A percentile compares a stretch with the other conserved stretches of the same genome.
These are phyloP conservation scores for Phanerochaete sordida DNA, from an alignment of 768 basidiomycete species.

Conservation along the genomic window DNA sequence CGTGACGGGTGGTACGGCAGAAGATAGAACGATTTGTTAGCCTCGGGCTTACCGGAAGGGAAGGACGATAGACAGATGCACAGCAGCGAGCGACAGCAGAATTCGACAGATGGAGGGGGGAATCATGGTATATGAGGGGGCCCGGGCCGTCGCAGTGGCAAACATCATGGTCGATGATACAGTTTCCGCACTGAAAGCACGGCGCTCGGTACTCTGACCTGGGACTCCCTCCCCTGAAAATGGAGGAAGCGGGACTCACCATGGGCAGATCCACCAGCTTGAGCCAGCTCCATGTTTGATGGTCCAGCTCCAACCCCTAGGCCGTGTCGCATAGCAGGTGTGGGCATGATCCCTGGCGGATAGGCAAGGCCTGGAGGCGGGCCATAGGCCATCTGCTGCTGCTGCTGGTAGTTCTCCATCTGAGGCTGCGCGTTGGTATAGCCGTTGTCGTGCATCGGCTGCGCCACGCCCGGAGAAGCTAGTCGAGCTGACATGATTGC, in stretches of 20 bases:
- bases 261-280: conserved; percentile 42
- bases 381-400: conserved; percentile 27
- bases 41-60: conserved; percentile 26
- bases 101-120: conserved; percentile 20
- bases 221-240: conserved; percentile 70
- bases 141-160: conserved; percentile 22
- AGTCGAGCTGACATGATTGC: conserved; percentile 79
- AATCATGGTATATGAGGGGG: conserved; percentile 17
- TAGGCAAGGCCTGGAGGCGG: conserved; percentile 68
- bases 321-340: conserved; percentile 30
- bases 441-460: conserved; percentile 19
- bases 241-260: conserved; percentile 62
- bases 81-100: conserved; percentile 26
- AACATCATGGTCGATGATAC: conserved; percentile 66
- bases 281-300: conserved; percentile 25
- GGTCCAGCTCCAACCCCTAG: conserved; percentile 20
- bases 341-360: conserved; percentile 30
- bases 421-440: conserved; percentile 11
- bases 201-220: conserved; percentile 84
- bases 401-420: conserved; percentile 14
- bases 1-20: conserved; percentile 21
- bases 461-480: conserved; percentile 33
- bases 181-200: conserved; percentile 89
- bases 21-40: conserved; percentile 29
- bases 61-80: conserved; percentile 24